Conservation (phyloP, 1,284 basidiomycete species). For the Pseudozyma tsukubaensis region DNA sequence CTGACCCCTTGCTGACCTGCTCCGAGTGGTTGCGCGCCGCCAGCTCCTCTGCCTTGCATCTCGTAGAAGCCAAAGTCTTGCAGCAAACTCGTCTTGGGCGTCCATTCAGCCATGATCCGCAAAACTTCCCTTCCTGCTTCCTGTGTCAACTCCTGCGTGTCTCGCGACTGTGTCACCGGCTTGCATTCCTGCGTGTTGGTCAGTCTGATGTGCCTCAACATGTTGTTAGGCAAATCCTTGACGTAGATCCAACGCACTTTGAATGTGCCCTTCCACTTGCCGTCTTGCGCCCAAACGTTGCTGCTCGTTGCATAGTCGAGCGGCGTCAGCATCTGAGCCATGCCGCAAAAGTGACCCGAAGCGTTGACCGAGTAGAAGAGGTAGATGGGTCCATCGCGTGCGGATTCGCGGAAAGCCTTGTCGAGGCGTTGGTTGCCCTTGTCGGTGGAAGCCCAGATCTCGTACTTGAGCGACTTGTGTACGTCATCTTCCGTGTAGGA, state of each 20-base stretch:
- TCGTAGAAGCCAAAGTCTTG: constrained; percentile 59
- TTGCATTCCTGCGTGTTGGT: constrained; percentile 63
- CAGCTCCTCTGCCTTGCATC: constrained; percentile 36
- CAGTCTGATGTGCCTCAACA: constrained; percentile 62
- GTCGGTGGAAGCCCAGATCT: constrained; percentile 68
- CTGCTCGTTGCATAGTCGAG: constrained; percentile 62
- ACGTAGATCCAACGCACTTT: constrained; percentile 67
- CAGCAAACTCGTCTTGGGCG: constrained; percentile 50
- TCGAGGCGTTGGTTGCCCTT: constrained; percentile 67
- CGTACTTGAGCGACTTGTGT: constrained; percentile 63
- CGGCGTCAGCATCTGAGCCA: constrained; percentile 66
- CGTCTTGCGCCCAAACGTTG: constrained; percentile 67
- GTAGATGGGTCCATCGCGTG: constrained; percentile 57
- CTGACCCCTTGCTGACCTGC: constrained; percentile 2
- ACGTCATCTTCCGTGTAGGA: constrained; percentile 67
- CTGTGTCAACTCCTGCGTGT: constrained; percentile 65
- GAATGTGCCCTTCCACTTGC: constrained; percentile 68
- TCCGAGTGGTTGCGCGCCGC: background rate
- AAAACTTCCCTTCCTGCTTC: constrained; percentile 58
- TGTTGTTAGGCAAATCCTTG: constrained; percentile 65
- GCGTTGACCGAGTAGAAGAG: constrained; percentile 68
- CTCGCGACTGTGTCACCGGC: constrained; percentile 65
- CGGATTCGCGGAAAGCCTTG: constrained; percentile 52
- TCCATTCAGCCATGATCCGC: constrained; percentile 58
- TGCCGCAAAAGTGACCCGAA: constrained; percentile 66